Base-by-base conservation (phyloP, 2,329 filamentous ascomycete species). In the Fusarium devonianum region DNA sequence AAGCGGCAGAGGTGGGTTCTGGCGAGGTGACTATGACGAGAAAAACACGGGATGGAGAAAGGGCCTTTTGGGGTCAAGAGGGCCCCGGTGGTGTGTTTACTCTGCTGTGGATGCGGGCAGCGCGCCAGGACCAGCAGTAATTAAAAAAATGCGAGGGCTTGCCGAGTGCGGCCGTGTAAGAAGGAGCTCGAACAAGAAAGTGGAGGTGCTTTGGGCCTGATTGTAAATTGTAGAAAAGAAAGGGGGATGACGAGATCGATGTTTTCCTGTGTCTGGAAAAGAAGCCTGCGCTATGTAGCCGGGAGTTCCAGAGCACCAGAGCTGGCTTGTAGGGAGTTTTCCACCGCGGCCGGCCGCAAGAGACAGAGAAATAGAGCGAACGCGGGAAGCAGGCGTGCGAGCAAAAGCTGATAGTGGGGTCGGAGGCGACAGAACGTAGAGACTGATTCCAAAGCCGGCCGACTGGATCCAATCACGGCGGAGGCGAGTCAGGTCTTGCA, bases 231-330 rank as follows among this genome's bases (percentile, higher is more conserved):
- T n/a, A n/a, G n/a, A n/a, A 45, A 17, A 21, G 49, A 46, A 64
- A 59, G 56, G 56, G 62, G 53, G 55, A 69, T 66, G 66, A 67
- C 62, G 64, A 69, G 64, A 64, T 60, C 53, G 60, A 61, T 58
- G 58, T 63, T 62, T 60, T 35, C 21, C 22, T 32, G 59, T 56
- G 57, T 64, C 56, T 49, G 54, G 45, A 49, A 54, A 53, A 53
- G 43, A 48, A 61, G 41, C 46, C 34, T 42, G n/a, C 32, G 60
- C 60, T 64, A 64, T 64, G 62, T 58, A 59, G 59, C 54, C 52
- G 62, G 63, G 59, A n/a, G n/a, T n/a, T n/a, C n/a, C n/a, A n/a
- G n/a, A n/a, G n/a, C n/a, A n/a, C 21, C 6, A 10, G 21, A 10
- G 62, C 62, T 63, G 63, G 53, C 64, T 63, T 60, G 47, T 56